Percentiles rank a stretch among this genome's conserved stretches.
Evolutionary conservation across 2,329 filamentous ascomycete species (phyloP).

Genomic region (Dactylonectria macrodidyma): DNA sequence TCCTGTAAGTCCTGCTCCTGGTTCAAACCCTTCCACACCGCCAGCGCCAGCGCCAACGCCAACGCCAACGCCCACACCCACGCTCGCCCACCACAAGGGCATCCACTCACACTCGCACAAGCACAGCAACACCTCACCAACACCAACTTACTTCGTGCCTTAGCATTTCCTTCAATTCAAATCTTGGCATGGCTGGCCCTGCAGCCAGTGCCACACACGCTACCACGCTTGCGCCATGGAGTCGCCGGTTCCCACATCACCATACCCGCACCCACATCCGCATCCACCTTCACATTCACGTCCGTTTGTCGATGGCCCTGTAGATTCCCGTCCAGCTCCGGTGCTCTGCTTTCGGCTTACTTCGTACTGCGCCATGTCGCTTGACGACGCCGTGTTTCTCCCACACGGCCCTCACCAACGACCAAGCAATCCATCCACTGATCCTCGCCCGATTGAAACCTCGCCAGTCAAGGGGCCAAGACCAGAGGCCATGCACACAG

Average conservation of each 20-base stretch:
- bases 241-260: conserved; percentile 28
- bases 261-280: conserved; percentile 10
- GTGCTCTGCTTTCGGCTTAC: conserved; percentile 25
- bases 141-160: conserved; percentile 25
- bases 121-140: conserved; percentile 23
- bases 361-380: conserved; percentile 45
- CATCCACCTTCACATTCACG: conserved; percentile 19
- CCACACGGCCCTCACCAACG: conserved; percentile 3
- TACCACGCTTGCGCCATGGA: conserved; percentile 28
- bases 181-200: conserved; percentile 32
- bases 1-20: background rate
- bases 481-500: conserved; percentile 21
- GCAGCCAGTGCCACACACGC: conserved; percentile 26
- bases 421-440: conserved; percentile 6
- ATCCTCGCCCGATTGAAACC: conserved; percentile 41
- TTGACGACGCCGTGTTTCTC: conserved; percentile 32
- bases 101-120: conserved; percentile 25
- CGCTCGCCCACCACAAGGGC: conserved; percentile 18
- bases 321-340: conserved; percentile 30
- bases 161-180: conserved; percentile 12
- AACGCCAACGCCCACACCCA: conserved; percentile 17
- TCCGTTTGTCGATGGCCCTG: conserved; percentile 27
- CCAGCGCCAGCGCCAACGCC: conserved; percentile 30
- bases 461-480: conserved; percentile 28
- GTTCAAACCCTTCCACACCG: conserved; percentile 14